Evolutionary conservation across 768 basidiomycete species (phyloP), one percentile per base, ranked within the genome.

Genomic region (Kwoniella shandongensis): DNA sequence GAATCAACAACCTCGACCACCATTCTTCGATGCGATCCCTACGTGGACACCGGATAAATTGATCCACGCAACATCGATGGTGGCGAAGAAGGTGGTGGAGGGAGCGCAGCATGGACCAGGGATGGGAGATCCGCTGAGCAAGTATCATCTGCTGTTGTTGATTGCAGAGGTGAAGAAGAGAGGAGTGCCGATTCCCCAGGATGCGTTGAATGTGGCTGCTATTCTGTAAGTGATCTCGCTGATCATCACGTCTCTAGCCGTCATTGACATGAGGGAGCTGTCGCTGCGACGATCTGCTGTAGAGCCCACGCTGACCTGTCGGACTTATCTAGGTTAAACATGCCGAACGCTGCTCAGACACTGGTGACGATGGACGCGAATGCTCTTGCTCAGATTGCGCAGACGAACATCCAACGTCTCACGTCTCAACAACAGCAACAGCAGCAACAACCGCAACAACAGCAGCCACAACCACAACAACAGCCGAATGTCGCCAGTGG

Each of bases 151-250:
- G 26, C 25, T 58, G 30, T 38, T 51, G 22, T 22, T 58, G 30
- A 41, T 58, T 10, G 56, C 56, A 5, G 56, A 58, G 42, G 25
- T 51, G 17, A 58, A 58, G 29, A 58, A 58, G 30, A 39, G 56
- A 17, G 40, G 40, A 23, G 23, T 58, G 41, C 12, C 38, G 20
- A 51, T 58, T 23, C 56, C 56, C 13, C 56, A 44, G 32, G 56
- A 58, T 44, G 56, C 56, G 13, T 18, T 58, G 15, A 58, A 39
- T 15, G 56, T 58, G 6, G 56, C 56, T 26, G 47, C 56, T 32
- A 48, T 48, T 10, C 45, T 58, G 56, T 58, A 32, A 44, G 56
- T 58, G 4, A 39, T 23, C 6, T 36, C 30, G 20, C 26, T 22
- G n/a, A 30, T 13, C 5, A 8, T 4, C 0, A 13, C 40, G 17